phyloP scores from a whole-genome alignment of 345 rosid species.

The Anacardium occidentale region DNA sequence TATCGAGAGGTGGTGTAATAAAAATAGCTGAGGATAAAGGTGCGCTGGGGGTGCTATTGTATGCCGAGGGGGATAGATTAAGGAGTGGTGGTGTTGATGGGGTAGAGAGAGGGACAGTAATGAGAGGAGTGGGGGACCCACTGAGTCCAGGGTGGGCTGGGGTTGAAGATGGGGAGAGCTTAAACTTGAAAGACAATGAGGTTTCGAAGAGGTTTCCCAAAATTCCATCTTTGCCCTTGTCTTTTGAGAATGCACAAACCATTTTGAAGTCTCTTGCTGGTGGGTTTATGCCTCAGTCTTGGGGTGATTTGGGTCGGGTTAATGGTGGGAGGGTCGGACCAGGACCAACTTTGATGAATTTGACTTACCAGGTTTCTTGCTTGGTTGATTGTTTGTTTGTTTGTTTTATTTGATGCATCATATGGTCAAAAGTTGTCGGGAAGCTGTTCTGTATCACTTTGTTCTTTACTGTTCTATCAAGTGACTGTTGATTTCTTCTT shows the following conservation, averaged over 20 bases:
- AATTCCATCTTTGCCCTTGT: slow-evolving; percentile 79
- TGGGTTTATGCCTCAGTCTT: slow-evolving; percentile 47
- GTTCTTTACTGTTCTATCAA: slow-evolving; percentile 2
- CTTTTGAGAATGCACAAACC: slow-evolving; percentile 61
- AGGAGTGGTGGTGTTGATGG: slow-evolving; percentile 42
- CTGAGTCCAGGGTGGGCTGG: slow-evolving; percentile 88
- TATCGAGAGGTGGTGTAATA: slow-evolving; percentile 69
- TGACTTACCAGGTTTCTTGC: slow-evolving; percentile 68
- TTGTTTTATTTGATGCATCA: slow-evolving; percentile 11
- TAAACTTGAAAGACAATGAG: slow-evolving; percentile 54
- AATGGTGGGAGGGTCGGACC: slow-evolving; percentile 58
- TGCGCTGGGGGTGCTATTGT: slow-evolving; percentile 74
- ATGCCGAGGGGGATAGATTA: slow-evolving; percentile 45
- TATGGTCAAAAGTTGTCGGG: neutral
- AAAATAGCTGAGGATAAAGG: slow-evolving; percentile 62
- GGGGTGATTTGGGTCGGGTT: slow-evolving; percentile 49
- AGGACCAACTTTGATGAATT: slow-evolving; percentile 62
- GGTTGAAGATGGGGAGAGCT: slow-evolving; percentile 64
- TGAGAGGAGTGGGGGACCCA: slow-evolving; percentile 96
- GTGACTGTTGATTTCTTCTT: neutral
- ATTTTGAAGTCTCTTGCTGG: slow-evolving; percentile 68
- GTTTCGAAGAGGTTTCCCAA: slow-evolving; percentile 62
- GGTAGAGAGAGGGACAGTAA: slow-evolving; percentile 92
- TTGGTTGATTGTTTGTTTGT: neutral
- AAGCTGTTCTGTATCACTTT: slow-evolving; percentile 16